Evolutionary conservation across 2,329 filamentous ascomycete genomes (phyloP).

Genomic region (Cercospora brassicicola): DNA sequence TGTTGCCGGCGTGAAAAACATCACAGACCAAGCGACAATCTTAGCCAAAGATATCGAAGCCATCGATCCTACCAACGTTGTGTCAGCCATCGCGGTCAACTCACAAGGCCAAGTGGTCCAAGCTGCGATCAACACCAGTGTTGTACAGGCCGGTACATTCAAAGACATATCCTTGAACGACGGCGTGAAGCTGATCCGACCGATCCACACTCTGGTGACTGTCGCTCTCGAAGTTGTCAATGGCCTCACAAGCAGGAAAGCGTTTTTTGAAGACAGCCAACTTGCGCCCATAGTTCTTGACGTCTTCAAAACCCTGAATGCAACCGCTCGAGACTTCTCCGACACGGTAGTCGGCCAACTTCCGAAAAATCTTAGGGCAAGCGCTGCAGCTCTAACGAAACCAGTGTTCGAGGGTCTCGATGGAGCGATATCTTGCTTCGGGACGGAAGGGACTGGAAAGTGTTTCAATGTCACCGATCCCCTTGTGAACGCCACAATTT

Average conservation of each 20-base stretch:
- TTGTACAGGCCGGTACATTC: background rate
- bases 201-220: background rate
- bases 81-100: background rate
- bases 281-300: background rate
- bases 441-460: background rate
- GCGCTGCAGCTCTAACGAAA: slow-evolving; percentile 5
- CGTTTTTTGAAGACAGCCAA: background rate
- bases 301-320: background rate
- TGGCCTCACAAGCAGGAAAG: background rate
- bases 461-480: background rate
- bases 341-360: background rate
- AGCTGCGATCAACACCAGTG: slow-evolving; percentile 6
- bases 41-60: background rate
- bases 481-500: background rate
- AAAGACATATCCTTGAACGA: background rate
- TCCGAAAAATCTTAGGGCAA: background rate
- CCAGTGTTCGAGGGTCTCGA: slow-evolving; percentile 1
- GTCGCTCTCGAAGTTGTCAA: background rate
- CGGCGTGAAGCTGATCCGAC: background rate
- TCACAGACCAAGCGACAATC: slow-evolving; percentile 4
- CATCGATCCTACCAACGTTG: slow-evolving; percentile 4
- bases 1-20: slow-evolving; percentile 5
- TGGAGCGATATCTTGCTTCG: background rate
- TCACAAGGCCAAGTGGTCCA: slow-evolving; percentile 8
- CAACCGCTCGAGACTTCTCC: background rate